Evolutionary conservation across 257 asterid genomes (phyloP).

Genomic region (Thymus mandschuricus): DNA sequence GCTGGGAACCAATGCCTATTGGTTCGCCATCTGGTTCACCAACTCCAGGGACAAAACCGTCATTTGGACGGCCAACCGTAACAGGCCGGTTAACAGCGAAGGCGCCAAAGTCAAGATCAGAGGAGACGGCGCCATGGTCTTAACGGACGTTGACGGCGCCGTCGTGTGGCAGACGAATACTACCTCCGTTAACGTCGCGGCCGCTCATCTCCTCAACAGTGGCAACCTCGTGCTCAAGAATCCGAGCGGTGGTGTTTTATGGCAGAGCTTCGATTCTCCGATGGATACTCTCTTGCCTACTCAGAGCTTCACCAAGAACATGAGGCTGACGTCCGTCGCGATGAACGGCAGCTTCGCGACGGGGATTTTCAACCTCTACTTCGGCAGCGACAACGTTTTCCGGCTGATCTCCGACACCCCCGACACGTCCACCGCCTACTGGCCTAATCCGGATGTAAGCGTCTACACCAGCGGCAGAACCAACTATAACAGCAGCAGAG

Average conservation of each 20-base stretch:
- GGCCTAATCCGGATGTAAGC: slow-evolving; percentile 61
- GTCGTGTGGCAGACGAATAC: slow-evolving; percentile 57
- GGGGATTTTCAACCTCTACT: slow-evolving; percentile 57
- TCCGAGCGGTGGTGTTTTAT: slow-evolving; percentile 41
- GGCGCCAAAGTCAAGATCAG: slow-evolving; percentile 44
- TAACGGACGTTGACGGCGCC: slow-evolving; percentile 50
- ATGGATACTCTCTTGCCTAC: slow-evolving; percentile 67
- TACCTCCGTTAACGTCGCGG: slow-evolving; percentile 34
- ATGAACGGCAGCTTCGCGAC: slow-evolving; percentile 48
- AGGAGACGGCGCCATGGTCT: slow-evolving; percentile 48
- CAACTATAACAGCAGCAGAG: slow-evolving; percentile 63
- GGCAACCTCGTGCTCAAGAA: slow-evolving; percentile 61
- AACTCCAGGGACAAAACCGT: slow-evolving; percentile 60
- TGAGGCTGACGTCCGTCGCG: slow-evolving; percentile 48
- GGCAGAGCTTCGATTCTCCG: slow-evolving; percentile 76
- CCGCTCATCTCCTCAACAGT: slow-evolving; percentile 52
- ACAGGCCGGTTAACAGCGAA: slow-evolving; percentile 56
- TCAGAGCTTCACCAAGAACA: slow-evolving; percentile 57
- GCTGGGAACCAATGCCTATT: slow-evolving; percentile 59
- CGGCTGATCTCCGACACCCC: slow-evolving; percentile 65
- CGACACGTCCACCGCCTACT: slow-evolving; percentile 53
- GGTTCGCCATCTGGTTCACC: slow-evolving; percentile 74
- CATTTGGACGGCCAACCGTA: slow-evolving; percentile 68
- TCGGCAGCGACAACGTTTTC: slow-evolving; percentile 65
- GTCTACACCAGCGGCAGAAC: slow-evolving; percentile 52